phyloP scores from a whole-genome alignment of 2,329 filamentous ascomycete species.

The Talaromyces sp. region DNA sequence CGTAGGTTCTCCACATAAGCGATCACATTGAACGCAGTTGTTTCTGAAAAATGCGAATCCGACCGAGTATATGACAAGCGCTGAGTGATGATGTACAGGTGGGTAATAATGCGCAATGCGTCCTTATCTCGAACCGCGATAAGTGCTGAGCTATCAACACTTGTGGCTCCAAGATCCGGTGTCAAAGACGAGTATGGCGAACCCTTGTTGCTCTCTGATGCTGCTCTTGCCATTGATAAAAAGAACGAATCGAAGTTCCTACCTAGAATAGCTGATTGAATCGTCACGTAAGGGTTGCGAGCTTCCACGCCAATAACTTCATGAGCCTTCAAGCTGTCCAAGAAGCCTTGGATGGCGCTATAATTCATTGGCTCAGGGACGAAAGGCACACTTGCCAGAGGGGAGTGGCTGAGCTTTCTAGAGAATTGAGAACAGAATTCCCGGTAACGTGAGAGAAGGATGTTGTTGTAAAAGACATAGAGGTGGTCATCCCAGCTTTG shows the following conservation, averaged over 20 bases:
- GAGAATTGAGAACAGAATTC: constrained; percentile 55
- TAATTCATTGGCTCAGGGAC: constrained; percentile 56
- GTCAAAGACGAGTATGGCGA: constrained; percentile 34
- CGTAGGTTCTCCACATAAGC: constrained; percentile 80
- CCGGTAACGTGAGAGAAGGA: constrained; percentile 77
- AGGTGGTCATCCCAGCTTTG: constrained; percentile 81
- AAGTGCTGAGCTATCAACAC: constrained; percentile 50
- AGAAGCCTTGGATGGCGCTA: constrained; percentile 38
- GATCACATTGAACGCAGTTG: constrained; percentile 61
- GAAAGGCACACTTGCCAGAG: constrained; percentile 54
- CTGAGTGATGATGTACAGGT: constrained; percentile 66
- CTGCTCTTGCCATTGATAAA: constrained; percentile 40
- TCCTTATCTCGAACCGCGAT: constrained; percentile 52
- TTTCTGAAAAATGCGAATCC: constrained; percentile 62
- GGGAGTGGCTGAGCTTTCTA: constrained; percentile 52
- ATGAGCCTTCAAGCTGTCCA: constrained; percentile 37
- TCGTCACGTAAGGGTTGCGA: constrained; percentile 46
- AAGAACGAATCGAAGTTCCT: constrained; percentile 46
- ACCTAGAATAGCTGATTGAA: constrained; percentile 45
- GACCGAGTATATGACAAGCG: constrained; percentile 53
- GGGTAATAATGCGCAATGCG: constrained; percentile 66
- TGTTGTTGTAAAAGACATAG: constrained; percentile 84
- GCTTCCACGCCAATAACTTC: constrained; percentile 40
- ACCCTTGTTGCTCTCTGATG: constrained; percentile 36
- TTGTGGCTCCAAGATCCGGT: constrained; percentile 48